Base-by-base conservation (phyloP, 1,139 yeast species). In the Candida smagusa region DNA sequence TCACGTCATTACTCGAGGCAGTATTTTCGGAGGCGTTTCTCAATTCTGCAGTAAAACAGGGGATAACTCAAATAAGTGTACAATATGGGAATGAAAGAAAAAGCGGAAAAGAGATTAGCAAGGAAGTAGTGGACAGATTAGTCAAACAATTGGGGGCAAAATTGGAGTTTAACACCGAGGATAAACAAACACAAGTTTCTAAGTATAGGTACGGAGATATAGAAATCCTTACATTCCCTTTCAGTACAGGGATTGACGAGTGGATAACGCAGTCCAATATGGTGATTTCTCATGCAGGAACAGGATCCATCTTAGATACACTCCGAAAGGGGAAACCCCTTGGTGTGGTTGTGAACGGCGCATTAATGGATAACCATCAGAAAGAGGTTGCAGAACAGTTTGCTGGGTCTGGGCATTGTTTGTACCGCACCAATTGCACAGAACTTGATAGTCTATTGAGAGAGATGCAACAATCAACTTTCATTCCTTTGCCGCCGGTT, bases 201-300 rank as follows among this genome's bases (percentile, higher is more conserved):
- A 24, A 24, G 27, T 24, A 24, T 24, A 27, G 13, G 12, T 27
- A 11, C 13, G 13, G 13, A 8, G 21, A 12, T 3, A 12, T 35
- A 23, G 12, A 26, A 8, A 28, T 35, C 13, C 3, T 22, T 9
- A 21, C 28, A 27, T 37, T 37, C 12, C 28, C 35, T 9, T 34
- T 28, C 35, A 37, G 37, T 27, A 13, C 19, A 8, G 65, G 47
- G 54, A 83, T 50, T 52, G 58, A 33, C 35, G 47, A 7, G 42
- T 75, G 44, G 55, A 72, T 82, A 1, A 28, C 48, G 0, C 32
- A 53, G 3, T 63, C 75, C 1, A 79, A 79, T 38, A 50, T 86
- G 31, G 84, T 90, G 6, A 72, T 92, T 9, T 81, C 96, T 1
- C 97, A 92, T 57, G 97, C 96, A 0, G 97, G 94, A 2, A 87